Evolutionary conservation across 495 filamentous ascomycete genomes (phyloP).

Genomic region (Cudoniella acicularis): DNA sequence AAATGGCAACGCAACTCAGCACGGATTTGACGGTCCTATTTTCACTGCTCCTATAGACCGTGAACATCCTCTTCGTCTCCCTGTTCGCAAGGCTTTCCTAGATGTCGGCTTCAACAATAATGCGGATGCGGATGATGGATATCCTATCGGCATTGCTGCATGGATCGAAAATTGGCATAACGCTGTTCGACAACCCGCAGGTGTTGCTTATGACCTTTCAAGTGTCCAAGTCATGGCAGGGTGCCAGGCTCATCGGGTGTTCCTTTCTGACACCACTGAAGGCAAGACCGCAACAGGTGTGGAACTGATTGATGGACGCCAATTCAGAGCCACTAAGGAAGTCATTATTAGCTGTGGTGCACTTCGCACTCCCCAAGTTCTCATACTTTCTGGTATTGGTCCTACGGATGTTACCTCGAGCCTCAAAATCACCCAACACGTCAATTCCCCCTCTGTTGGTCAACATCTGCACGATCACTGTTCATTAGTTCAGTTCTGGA

Average conservation of each 20-base stretch:
- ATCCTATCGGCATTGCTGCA: neutral
- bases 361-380: slow-evolving; percentile 54
- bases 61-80: neutral
- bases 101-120: neutral
- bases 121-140: neutral
- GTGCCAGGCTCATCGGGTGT: neutral
- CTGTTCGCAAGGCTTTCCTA: neutral
- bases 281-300: neutral
- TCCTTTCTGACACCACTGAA: too few species aligned
- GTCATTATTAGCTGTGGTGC: slow-evolving; percentile 54
- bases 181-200: slow-evolving; percentile 4
- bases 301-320: neutral
- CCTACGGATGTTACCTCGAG: neutral
- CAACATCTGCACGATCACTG: neutral
- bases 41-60: neutral
- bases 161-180: neutral
- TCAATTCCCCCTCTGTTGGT: neutral
- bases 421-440: neutral
- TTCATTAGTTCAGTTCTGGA: neutral
- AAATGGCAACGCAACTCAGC: neutral
- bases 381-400: slow-evolving; percentile 33
- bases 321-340: slow-evolving; percentile 35
- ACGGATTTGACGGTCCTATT: neutral
- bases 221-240: neutral
- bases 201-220: neutral